phyloP scores from a whole-genome alignment of 768 basidiomycete species.

The Tylopilus rubrobrunneus region DNA sequence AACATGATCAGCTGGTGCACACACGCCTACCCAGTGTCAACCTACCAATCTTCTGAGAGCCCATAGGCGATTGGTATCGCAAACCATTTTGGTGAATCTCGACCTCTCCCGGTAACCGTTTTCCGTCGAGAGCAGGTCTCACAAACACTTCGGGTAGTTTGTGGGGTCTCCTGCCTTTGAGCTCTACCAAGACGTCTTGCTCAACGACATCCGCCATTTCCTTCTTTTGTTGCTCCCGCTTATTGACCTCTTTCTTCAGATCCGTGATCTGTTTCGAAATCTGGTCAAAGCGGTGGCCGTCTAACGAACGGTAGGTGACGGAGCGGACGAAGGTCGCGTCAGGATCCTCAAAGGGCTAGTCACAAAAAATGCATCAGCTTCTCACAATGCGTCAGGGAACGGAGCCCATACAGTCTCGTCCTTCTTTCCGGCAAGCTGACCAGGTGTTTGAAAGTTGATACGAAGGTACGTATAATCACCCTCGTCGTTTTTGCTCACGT shows the following conservation, averaged over 20 bases:
- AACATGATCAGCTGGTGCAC: conserved; percentile 3
- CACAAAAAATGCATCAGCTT: neutral
- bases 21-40: conserved; percentile 1
- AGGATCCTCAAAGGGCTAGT: conserved; percentile 91
- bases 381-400: neutral
- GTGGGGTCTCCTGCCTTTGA: conserved; percentile 82
- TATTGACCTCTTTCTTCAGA: conserved; percentile 94
- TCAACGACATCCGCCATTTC: conserved; percentile 98
- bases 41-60: conserved; percentile 88
- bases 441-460: conserved; percentile 98
- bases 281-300: conserved; percentile 83
- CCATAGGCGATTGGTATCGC: conserved; percentile 82
- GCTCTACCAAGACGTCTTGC: conserved; percentile 84
- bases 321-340: conserved; percentile 96
- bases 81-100: conserved; percentile 98
- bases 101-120: conserved; percentile 93
- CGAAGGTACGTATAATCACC: conserved; percentile 91
- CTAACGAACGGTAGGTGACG: conserved; percentile 87
- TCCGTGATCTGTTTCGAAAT: conserved; percentile 92
- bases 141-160: conserved; percentile 91
- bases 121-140: conserved; percentile 91
- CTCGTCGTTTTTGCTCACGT: conserved; percentile 95
- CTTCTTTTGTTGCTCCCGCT: conserved; percentile 95
- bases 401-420: conserved; percentile 80
- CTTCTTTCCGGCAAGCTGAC: conserved; percentile 96